A percentile compares a stretch with the other conserved stretches of the same genome.
These are phyloP conservation scores for Candida tibetensis DNA, from an alignment of 805 yeast genomes.

Conservation along the genomic window DNA sequence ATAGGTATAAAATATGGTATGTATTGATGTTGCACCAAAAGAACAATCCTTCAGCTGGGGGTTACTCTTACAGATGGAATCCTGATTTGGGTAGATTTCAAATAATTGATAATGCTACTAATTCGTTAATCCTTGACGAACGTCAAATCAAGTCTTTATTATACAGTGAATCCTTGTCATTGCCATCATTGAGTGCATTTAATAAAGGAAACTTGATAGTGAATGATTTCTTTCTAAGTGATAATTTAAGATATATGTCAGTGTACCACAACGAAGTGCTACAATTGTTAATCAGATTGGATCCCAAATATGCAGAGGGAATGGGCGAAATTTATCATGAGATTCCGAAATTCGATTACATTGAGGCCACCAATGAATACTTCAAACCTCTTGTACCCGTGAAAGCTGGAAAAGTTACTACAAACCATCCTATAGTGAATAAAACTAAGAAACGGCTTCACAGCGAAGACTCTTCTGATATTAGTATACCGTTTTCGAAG, in stretches of 20 bases:
- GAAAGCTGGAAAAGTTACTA: slow-evolving; percentile 12
- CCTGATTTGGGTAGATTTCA: slow-evolving; percentile 34
- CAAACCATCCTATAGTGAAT: slow-evolving; percentile 2
- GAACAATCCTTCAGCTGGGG: slow-evolving; percentile 15
- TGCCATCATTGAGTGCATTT: slow-evolving; percentile 27
- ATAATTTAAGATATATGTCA: slow-evolving; percentile 34
- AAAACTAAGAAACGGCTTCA: slow-evolving; percentile 8
- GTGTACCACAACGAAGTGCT: slow-evolving; percentile 37
- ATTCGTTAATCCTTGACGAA: slow-evolving; percentile 27
- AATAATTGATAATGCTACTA: slow-evolving; percentile 25
- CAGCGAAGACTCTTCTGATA: slow-evolving; percentile 5
- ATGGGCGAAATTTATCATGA: slow-evolving; percentile 28
- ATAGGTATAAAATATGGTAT: slow-evolving; percentile 35
- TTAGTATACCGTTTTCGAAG: slow-evolving; percentile 7
- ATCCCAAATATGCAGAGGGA: slow-evolving; percentile 27
- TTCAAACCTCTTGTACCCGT: slow-evolving; percentile 24
- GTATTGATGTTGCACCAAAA: slow-evolving; percentile 31
- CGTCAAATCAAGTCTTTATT: slow-evolving; percentile 29
- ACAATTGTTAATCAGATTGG: slow-evolving; percentile 28
- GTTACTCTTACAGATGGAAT: slow-evolving; percentile 35
- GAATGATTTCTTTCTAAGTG: slow-evolving; percentile 36
- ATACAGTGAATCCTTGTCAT: slow-evolving; percentile 28
- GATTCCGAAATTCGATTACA: slow-evolving; percentile 33
- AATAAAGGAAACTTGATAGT: slow-evolving; percentile 34
- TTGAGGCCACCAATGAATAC: slow-evolving; percentile 26